A percentile compares a stretch with the other conserved stretches of the same genome.
Evolutionary conservation across 1,139 yeast species (phyloP).

Genomic region (Kodamaea sp.): DNA sequence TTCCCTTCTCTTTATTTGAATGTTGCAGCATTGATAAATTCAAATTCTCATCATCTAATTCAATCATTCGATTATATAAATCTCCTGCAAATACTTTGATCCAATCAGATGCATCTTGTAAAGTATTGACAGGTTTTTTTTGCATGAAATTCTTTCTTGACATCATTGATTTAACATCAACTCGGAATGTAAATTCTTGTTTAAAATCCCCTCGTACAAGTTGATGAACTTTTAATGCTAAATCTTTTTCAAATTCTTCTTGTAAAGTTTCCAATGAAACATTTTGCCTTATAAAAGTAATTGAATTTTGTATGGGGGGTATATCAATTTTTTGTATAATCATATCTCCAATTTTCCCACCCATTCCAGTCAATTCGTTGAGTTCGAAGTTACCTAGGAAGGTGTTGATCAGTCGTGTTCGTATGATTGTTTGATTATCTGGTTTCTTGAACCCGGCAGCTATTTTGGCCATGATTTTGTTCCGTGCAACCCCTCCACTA

Average conservation of each 20-base stretch:
- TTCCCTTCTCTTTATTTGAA: slow-evolving; percentile 19
- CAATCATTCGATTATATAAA: slow-evolving; percentile 63
- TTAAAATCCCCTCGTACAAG: slow-evolving; percentile 62
- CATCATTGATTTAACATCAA: slow-evolving; percentile 80
- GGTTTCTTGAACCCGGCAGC: slow-evolving; percentile 88
- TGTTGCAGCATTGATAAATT: slow-evolving; percentile 28
- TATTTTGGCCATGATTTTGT: slow-evolving; percentile 77
- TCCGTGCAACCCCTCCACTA: slow-evolving; percentile 81
- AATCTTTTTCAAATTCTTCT: slow-evolving; percentile 34
- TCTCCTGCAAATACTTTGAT: slow-evolving; percentile 80
- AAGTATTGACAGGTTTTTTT: slow-evolving; percentile 46
- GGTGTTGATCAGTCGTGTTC: slow-evolving; percentile 41
- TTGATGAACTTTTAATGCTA: slow-evolving; percentile 50
- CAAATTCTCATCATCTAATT: slow-evolving; percentile 65
- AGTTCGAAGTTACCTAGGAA: slow-evolving; percentile 64
- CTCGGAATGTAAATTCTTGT: slow-evolving; percentile 52
- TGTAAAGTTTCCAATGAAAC: slow-evolving; percentile 35
- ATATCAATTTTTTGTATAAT: slow-evolving; percentile 44
- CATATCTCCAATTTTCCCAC: slow-evolving; percentile 81
- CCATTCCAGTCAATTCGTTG: slow-evolving; percentile 82
- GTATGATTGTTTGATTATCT: slow-evolving; percentile 73
- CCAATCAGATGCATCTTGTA: slow-evolving; percentile 73
- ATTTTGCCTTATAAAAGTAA: slow-evolving; percentile 46
- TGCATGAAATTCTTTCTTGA: slow-evolving; percentile 74
- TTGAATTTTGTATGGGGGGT: slow-evolving; percentile 39